Conservation (phyloP, 2,329 filamentous ascomycete genomes). For the Cladosporium halotolerans region DNA sequence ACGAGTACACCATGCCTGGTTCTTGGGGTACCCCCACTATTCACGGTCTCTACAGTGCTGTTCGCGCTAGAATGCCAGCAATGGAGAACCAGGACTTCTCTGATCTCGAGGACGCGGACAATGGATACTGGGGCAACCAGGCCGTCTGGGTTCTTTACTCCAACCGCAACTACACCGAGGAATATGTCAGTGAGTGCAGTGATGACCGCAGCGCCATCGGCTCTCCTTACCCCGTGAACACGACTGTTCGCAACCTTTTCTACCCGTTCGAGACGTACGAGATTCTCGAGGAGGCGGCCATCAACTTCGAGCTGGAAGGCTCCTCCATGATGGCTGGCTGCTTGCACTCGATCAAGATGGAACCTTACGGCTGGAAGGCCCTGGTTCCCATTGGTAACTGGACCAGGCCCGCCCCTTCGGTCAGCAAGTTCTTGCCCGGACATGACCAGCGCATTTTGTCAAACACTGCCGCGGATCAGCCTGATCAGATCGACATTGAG, state of each 20-base stretch:
- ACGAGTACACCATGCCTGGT: constrained; percentile 46
- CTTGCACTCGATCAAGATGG: constrained; percentile 46
- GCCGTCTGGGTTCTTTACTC: constrained; percentile 49
- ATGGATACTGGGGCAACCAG: constrained; percentile 38
- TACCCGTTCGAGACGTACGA: constrained; percentile 53
- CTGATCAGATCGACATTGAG: constrained; percentile 39
- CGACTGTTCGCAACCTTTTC: constrained; percentile 57
- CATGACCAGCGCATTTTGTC: constrained; percentile 55
- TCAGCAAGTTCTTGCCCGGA: constrained; percentile 55
- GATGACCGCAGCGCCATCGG: constrained; percentile 46
- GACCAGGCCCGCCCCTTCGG: constrained; percentile 48
- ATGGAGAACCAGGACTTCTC: constrained; percentile 45
- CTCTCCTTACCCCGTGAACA: constrained; percentile 49
- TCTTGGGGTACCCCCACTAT: constrained; percentile 49
- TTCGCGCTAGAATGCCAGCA: constrained; percentile 30
- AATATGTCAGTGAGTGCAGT: constrained; percentile 55
- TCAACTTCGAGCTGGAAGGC: constrained; percentile 37
- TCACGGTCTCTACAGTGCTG: constrained; percentile 55
- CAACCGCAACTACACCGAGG: constrained; percentile 44
- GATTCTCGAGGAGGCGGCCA: constrained; percentile 42
- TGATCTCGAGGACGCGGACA: constrained; percentile 35
- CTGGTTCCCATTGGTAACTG: constrained; percentile 51
- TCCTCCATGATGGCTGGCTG: constrained; percentile 50
- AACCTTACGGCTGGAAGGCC: constrained; percentile 53
- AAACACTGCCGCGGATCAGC: constrained; percentile 22